Evolutionary conservation across 2,329 filamentous ascomycete species (phyloP).

Genomic region (Claviceps sorghi): DNA sequence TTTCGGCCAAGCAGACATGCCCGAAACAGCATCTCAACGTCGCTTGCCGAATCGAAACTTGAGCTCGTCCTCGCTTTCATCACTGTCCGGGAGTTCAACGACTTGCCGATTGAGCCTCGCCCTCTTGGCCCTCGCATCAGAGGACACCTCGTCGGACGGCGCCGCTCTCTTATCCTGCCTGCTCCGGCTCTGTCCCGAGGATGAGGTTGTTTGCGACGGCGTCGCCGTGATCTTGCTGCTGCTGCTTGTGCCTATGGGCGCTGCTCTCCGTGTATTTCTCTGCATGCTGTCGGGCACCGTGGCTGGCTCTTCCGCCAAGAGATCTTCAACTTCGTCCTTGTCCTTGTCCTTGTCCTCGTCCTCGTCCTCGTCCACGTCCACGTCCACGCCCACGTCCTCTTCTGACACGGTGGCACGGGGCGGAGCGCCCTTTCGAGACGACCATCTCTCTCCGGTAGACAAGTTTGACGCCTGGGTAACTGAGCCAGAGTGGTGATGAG

Average conservation of each 20-base stretch:
- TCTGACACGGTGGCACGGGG: constrained; percentile 20
- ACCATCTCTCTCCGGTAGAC: neutral
- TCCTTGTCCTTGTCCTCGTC: constrained; percentile 7
- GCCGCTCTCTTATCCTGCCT: constrained; percentile 21
- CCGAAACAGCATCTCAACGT: constrained; percentile 15
- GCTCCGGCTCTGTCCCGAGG: constrained; percentile 10
- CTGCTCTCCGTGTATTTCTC: neutral
- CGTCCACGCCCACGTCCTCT: constrained; percentile 12
- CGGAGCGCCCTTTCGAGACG: constrained; percentile 10
- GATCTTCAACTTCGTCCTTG: constrained; percentile 12
- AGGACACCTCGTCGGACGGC: constrained; percentile 12
- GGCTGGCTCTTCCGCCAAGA: neutral
- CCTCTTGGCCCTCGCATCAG: constrained; percentile 19
- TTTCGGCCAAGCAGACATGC: neutral
- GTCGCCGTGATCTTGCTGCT: constrained; percentile 11
- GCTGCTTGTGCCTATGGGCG: constrained; percentile 12
- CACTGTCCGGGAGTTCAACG: constrained; percentile 23
- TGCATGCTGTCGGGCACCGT: neutral
- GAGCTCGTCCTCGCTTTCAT: constrained; percentile 41
- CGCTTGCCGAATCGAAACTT: constrained; percentile 41
- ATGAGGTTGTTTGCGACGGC: constrained; percentile 16
- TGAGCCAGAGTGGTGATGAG: neutral
- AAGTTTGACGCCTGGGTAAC: neutral
- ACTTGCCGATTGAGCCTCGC: constrained; percentile 20
- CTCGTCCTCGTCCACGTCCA: neutral